Conservation (phyloP, 2,329 filamentous ascomycete species). For the Fusarium keratoplasticum region DNA sequence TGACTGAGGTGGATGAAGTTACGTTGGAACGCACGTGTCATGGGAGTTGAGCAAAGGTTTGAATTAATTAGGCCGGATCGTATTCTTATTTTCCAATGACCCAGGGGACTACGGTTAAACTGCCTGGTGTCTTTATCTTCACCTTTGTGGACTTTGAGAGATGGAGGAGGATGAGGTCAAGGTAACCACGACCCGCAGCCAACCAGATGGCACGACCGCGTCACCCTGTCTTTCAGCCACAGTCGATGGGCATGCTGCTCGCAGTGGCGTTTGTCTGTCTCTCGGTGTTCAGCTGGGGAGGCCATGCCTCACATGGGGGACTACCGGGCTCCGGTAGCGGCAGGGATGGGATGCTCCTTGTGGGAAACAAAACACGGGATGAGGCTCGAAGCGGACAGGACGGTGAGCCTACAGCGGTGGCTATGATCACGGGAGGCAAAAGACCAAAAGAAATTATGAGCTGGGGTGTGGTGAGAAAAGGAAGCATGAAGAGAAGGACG, state of each 20-base stretch:
- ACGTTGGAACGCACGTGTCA: neutral
- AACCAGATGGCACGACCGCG: neutral
- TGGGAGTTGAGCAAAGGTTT: neutral
- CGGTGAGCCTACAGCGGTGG: conserved; percentile 4
- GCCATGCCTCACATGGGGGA: neutral
- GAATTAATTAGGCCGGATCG: neutral
- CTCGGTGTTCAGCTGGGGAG: neutral
- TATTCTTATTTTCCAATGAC: neutral
- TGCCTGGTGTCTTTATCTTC: neutral
- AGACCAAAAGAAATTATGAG: neutral
- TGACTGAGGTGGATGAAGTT: neutral
- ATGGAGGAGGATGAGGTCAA: neutral
- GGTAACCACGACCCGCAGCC: neutral
- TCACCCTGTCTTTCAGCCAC: conserved; percentile 7
- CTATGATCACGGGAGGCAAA: neutral
- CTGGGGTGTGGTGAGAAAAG: neutral
- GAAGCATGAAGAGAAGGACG: neutral
- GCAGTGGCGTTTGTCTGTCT: conserved; percentile 4
- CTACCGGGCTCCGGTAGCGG: neutral
- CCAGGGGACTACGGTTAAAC: neutral
- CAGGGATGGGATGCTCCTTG: neutral
- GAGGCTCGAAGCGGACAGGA: conserved; percentile 4
- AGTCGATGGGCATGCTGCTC: conserved; percentile 1
- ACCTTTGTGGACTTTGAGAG: neutral
- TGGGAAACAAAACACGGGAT: neutral